Evolutionary conservation across 176 grass and related monocot genomes (phyloP), one percentile per base, ranked within the genome.

Genomic region (Paspalum notatum): DNA sequence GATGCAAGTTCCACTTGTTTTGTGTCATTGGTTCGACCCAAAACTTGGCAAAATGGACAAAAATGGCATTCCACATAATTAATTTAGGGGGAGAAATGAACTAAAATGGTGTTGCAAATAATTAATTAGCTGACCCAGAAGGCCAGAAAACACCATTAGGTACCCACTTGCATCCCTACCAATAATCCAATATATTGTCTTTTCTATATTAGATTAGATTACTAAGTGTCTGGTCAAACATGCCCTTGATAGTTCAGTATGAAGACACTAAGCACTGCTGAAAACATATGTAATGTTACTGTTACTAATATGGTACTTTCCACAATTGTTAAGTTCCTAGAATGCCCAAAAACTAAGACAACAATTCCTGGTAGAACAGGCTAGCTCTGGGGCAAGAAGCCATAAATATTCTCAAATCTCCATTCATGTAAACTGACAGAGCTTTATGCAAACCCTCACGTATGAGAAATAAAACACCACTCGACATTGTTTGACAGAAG

Each of bases 391-490:
- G 32, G 38, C 21, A 52, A 83, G 48, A 44, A 67, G 54, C 38
- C 45, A 71, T 53, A 27, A 15, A 51, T 14, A 58, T 60, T 68
- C 4, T 21, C 7, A 56, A 60, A 56, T 46, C 6, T 21, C 7
- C 65, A 60, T 65, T 46, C 6, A 46, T 25, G 62, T 66, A 46
- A 7, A 56, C 24, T 15, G 25, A 65, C 16, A 59, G 8, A 27
- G 50, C 7, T 18, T 60, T 13, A 59, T 9, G 12, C 5, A 52
- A 69, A 52, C 43, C 5, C 64, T 52, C 27, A n/a, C 4, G 7
- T 20, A 22, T 68, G n/a, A 62, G 39, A 25, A 82, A 26, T 20
- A 82, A 12, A 45, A 77, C 9, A 82, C 53, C 6, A 71, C 8
- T 18, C 4, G 5, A 61, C 11, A 53, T n/a, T 40, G 9, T 84